phyloP scores from a whole-genome alignment of 305 asterid species.

The Caryopteris hybrid region DNA sequence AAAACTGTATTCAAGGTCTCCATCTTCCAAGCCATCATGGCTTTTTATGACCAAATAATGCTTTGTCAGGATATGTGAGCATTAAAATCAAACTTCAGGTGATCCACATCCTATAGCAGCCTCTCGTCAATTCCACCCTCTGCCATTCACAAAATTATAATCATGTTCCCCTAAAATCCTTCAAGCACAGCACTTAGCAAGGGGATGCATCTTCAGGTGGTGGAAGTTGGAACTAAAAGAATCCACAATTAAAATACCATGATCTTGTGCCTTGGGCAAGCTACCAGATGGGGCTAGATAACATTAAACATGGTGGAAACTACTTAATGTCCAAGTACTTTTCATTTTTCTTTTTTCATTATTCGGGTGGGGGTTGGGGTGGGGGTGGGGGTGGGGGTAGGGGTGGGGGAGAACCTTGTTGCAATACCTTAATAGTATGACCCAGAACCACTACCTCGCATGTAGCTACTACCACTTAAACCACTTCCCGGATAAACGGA shows the following conservation, averaged over 20 bases:
- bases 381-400: neutral
- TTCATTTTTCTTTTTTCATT: too few relatives aligned
- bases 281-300: slow-evolving; percentile 16
- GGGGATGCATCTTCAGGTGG: slow-evolving; percentile 18
- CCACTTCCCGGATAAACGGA: slow-evolving; percentile 70
- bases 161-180: slow-evolving; percentile 26
- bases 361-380: too few relatives aligned
- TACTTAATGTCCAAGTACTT: neutral
- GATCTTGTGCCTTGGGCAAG: slow-evolving; percentile 8
- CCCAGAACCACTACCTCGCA: slow-evolving; percentile 86
- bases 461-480: slow-evolving; percentile 71
- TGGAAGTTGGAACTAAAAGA: slow-evolving; percentile 6
- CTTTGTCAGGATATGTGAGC: slow-evolving; percentile 30
- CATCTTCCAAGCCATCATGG: slow-evolving; percentile 18
- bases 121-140: slow-evolving; percentile 37
- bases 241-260: slow-evolving; percentile 11
- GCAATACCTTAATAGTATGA: slow-evolving; percentile 78
- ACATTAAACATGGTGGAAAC: neutral
- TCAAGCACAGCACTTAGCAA: slow-evolving; percentile 18
- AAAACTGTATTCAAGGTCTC: slow-evolving; percentile 14
- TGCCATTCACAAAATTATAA: slow-evolving; percentile 38
- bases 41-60: slow-evolving; percentile 22
- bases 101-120: slow-evolving; percentile 40
- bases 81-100: slow-evolving; percentile 29
- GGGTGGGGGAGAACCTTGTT: neutral